Conservation (phyloP, 2,329 filamentous ascomycete species). For the Teratosphaeria zuluensis region DNA sequence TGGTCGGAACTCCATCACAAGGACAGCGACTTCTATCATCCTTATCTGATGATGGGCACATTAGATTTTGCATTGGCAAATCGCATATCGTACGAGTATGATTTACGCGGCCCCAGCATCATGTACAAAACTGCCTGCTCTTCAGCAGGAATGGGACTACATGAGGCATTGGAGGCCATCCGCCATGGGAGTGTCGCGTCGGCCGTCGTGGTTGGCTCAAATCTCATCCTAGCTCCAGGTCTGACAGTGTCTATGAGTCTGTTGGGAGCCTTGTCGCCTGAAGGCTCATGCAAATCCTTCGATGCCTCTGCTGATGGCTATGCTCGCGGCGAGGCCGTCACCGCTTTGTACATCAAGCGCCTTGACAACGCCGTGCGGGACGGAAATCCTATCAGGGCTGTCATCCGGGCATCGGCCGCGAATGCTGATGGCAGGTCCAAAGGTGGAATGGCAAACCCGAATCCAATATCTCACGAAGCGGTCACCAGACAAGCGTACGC, state of each 20-base stretch:
- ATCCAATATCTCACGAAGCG: too few species aligned
- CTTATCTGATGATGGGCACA: not conserved
- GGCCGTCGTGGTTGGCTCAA: not conserved
- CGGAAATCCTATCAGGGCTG: conserved; percentile 20
- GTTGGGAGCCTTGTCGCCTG: not conserved
- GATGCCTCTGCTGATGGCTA: conserved; percentile 15
- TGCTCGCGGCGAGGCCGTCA: conserved; percentile 19
- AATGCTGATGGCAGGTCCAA: not conserved
- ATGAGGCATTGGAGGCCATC: not conserved
- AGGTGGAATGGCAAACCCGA: too few species aligned
- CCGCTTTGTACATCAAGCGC: conserved; percentile 19
- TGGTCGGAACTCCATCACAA: not conserved
- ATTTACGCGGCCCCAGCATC: not conserved
- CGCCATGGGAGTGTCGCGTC: not conserved
- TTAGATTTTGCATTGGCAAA: not conserved
- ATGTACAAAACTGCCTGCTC: not conserved
- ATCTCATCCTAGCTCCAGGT: not conserved
- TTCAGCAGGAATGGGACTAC: not conserved
- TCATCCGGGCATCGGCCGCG: conserved; percentile 6
- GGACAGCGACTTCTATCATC: not conserved
- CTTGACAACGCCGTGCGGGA: conserved; percentile 22
- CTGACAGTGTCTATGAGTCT: not conserved
- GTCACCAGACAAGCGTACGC: not conserved
- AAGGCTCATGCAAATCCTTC: conserved; percentile 8
- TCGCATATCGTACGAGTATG: not conserved